Conservation (phyloP, 2,329 filamentous ascomycete species). For the Aaosphaeria pasadenensis region DNA sequence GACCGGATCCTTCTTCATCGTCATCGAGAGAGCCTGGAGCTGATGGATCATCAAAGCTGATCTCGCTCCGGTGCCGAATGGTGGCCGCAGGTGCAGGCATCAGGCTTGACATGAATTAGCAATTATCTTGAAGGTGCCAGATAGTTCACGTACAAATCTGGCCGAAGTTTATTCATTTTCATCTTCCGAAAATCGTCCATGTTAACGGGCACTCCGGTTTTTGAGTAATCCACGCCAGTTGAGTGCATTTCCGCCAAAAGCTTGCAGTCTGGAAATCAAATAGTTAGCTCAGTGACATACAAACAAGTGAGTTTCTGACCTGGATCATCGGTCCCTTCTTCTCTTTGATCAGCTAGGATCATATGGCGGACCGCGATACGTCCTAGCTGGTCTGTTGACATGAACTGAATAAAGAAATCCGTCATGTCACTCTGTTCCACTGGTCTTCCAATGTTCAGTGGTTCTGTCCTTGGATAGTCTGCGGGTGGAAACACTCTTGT, state of each 20-base stretch:
- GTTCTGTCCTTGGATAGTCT: slow-evolving; percentile 62
- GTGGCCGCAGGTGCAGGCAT: slow-evolving; percentile 41
- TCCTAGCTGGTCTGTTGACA: slow-evolving; percentile 5
- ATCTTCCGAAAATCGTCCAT: slow-evolving; percentile 47
- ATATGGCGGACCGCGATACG: slow-evolving; percentile 5
- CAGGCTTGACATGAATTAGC: slow-evolving; percentile 25
- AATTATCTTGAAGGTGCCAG: slow-evolving; percentile 32
- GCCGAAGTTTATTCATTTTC: slow-evolving; percentile 49
- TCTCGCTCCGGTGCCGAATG: slow-evolving; percentile 12
- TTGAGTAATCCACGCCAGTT: slow-evolving; percentile 20
- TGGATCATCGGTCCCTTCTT: slow-evolving; percentile 10
- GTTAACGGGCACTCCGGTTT: slow-evolving; percentile 5
- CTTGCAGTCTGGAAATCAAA: slow-evolving; percentile 17
- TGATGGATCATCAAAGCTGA: slow-evolving; percentile 19
- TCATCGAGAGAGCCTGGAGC: slow-evolving; percentile 43
- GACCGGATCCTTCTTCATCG: slow-evolving; percentile 42
- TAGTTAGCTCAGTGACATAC: background rate
- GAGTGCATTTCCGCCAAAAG: slow-evolving; percentile 35
- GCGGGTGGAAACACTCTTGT: slow-evolving; percentile 54
- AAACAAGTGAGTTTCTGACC: slow-evolving; percentile 4
- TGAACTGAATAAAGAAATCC: slow-evolving; percentile 37
- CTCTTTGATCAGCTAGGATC: slow-evolving; percentile 3
- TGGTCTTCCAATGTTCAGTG: slow-evolving; percentile 57
- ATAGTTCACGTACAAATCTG: slow-evolving; percentile 33
- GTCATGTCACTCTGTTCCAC: slow-evolving; percentile 65